phyloP scores from a whole-genome alignment of 768 basidiomycete species.

The Obba rivulosa region DNA sequence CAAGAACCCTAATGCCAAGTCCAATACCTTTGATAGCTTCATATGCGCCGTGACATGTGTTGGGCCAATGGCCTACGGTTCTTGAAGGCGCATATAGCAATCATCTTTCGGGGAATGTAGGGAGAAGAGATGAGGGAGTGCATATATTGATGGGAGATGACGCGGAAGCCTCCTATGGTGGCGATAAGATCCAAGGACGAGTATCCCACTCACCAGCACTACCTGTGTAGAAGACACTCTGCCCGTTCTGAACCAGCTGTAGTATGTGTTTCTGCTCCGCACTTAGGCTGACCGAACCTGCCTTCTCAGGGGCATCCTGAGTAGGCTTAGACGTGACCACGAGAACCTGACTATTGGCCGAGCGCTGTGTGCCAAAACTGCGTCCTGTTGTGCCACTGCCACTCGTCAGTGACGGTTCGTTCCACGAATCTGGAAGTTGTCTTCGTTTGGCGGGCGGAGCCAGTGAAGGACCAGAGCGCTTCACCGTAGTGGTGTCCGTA shows the following conservation, averaged over 20 bases:
- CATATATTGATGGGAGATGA: too few relatives aligned
- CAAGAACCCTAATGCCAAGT: too few relatives aligned
- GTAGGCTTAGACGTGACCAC: constrained; percentile 17
- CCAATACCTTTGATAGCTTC: too few relatives aligned
- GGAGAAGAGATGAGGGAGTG: too few relatives aligned
- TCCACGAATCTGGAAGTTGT: constrained; percentile 41
- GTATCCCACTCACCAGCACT: constrained; percentile 76
- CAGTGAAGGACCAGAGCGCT: constrained; percentile 10
- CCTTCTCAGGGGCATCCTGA: constrained; percentile 13
- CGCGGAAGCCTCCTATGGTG: too few relatives aligned
- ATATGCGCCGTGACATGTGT: too few relatives aligned
- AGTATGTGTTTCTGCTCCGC: constrained; percentile 84
- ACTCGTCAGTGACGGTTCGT: constrained; percentile 10
- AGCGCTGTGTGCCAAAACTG: constrained; percentile 4
- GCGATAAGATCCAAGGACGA: not conserved
- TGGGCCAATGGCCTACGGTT: too few relatives aligned
- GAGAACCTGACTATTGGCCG: constrained; percentile 5
- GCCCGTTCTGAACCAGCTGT: constrained; percentile 62
- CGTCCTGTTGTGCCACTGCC: not conserved
- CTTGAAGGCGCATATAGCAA: too few relatives aligned
- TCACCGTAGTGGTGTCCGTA: constrained; percentile 13
- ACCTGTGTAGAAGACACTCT: constrained; percentile 93
- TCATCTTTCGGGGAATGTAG: too few relatives aligned
- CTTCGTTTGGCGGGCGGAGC: constrained; percentile 45
- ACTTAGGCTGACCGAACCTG: constrained; percentile 59